Evolutionary conservation across 2,329 filamentous ascomycete species (phyloP), one percentile per base, ranked within the genome.

Genomic region (Fusarium subglutinans): DNA sequence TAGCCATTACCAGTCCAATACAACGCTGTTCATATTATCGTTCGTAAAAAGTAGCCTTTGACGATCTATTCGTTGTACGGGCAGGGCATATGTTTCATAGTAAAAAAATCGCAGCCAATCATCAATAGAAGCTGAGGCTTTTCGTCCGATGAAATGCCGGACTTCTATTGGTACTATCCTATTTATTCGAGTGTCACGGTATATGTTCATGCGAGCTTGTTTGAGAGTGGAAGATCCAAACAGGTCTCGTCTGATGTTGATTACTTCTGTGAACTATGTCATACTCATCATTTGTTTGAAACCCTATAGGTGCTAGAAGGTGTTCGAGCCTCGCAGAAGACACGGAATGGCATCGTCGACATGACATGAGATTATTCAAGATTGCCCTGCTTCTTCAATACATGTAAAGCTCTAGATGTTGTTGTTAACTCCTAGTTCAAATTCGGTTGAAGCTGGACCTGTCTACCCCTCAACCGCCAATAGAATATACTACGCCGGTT

Each of bases 201-300:
- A 24, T 33, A n/a, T 58, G 43, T 63, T 61, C 33, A 71, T 70
- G 45, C 43, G 18, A 30, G 33, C 28, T 45, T 40, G 48, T 59
- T 48, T 54, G 24, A n/a, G 24, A 18, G 40, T 26, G 48, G 28
- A 11, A 30, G 48, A 44, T 13, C 62, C 51, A 73, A 69, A 66
- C 70, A 38, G 22, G 48, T 35, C 15, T 38, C 26, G 70, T 67
- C 38, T 33, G 66, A 48, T 13, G 61, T 37, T 59, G 26, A 66
- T 59, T 73, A 30, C 20, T 17, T 28, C 10, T 35, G 41, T 35
- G 38, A 37, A 30, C 20, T 28, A 17, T 51, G 43, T 10, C 22
- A 55, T 28, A n/a, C 37, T n/a, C 12, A 17, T 17, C 12, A n/a
- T 18, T 55, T 41, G 15, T 13, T n/a, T 43, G 20, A 43, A 41